Base-by-base conservation (phyloP, 306 rosid genomes). In the Castanea sativa region DNA sequence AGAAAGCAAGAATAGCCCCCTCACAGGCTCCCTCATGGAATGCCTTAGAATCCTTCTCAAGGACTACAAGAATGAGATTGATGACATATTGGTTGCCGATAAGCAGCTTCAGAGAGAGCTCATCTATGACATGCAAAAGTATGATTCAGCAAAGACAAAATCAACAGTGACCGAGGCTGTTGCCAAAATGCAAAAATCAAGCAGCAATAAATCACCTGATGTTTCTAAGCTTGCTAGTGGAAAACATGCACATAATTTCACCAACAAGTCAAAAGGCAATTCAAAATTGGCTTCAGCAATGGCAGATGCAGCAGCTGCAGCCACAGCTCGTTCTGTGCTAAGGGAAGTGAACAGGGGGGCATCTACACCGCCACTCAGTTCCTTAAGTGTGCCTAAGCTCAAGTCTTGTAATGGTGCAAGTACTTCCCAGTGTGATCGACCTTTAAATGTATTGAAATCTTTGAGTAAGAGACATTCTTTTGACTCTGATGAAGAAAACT, bases 31-130 rank as follows among this genome's bases (percentile, higher is more conserved):
- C 29, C 91, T 94, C 51, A 94, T 94, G 99, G 97, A 92, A 71
- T 94, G 99, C 90, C 93, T 94, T 20, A 85, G 92, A 7, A 76
- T 90, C 77, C 86, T 94, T 81, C 94, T 94, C 75, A 92, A 90
- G 88, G 99, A 94, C 83, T 92, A 91, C 95, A 94, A 90, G 80
- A 91, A 83, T 70, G 99, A 94, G 85, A 94, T 94, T 52, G 93
- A 92, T 58, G 99, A 94, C 59, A 88, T 94, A 73, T 81, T 94
- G 83, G 87, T 94, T 49, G 99, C 97, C 59, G 99, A 94, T 80
- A 91, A 90, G 91, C 99, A 91, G 83, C 97, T 94, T 80, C 99
- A 92, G 89, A 92, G 84, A 73, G 99, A 91, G 86, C 92, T 94
- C 23, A 69, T 90, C 69, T 92, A 92, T 56, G 97, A 94, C 82